phyloP scores from a whole-genome alignment of 139 green algal genomes.

The Mychonastes homosphaera region DNA sequence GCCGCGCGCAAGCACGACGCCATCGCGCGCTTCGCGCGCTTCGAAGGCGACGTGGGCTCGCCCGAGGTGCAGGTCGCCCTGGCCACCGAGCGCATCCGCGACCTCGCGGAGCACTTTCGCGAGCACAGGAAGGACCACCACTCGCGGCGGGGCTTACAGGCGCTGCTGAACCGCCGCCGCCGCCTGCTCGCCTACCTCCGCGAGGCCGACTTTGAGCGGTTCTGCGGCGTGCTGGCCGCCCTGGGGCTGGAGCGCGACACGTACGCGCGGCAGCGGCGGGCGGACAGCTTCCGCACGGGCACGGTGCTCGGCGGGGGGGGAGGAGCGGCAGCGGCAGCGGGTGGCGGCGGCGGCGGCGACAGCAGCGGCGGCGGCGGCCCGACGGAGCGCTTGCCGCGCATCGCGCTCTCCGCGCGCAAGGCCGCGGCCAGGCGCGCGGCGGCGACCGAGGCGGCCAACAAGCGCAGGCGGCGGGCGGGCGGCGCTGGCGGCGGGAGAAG shows the following conservation, averaged over 20 bases:
- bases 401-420: too few relatives aligned
- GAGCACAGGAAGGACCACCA: constrained; percentile 24
- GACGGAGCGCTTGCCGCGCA: too few relatives aligned
- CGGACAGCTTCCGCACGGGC: too few relatives aligned
- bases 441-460: too few relatives aligned
- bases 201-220: constrained; percentile 26
- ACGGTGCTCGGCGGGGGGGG: too few relatives aligned
- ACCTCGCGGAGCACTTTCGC: constrained; percentile 26
- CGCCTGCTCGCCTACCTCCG: constrained; percentile 36
- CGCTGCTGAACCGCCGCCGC: constrained; percentile 33
- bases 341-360: too few relatives aligned
- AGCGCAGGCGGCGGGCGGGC: too few relatives aligned
- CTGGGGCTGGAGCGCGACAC: constrained; percentile 35
- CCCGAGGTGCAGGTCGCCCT: constrained; percentile 40
- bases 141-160: constrained; percentile 28
- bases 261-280: constrained; percentile 23
- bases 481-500: too few relatives aligned
- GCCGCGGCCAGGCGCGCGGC: too few relatives aligned
- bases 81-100: constrained; percentile 34
- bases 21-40: constrained; percentile 24
- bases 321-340: too few relatives aligned
- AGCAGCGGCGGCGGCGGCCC: too few relatives aligned
- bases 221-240: constrained; percentile 26
- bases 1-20: constrained; percentile 10
- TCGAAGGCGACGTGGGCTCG: constrained; percentile 31